A percentile compares a stretch with the other conserved stretches of the same genome.
These are phyloP conservation scores for Flaveria sonorensis DNA, from an alignment of 129 eudicot genomes.

Conservation along the genomic window DNA sequence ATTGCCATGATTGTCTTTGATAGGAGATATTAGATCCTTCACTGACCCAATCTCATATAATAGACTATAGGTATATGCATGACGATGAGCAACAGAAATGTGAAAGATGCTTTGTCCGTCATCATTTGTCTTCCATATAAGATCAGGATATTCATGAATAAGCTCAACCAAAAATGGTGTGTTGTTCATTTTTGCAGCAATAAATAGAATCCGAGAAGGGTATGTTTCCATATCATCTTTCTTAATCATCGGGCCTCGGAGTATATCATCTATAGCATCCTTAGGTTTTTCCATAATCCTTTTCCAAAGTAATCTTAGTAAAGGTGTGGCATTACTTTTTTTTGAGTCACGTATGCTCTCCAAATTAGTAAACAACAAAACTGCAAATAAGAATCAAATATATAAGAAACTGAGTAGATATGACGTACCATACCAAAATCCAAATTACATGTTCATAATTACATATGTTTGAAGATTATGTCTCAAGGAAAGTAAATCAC, in stretches of 20 bases:
- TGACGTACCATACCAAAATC: not conserved
- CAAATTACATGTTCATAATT: not conserved
- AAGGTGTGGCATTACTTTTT: constrained; percentile 1
- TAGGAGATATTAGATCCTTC: constrained; percentile 13
- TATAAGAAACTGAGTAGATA: not conserved
- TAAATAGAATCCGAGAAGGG: constrained; percentile 20
- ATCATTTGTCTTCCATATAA: constrained; percentile 31
- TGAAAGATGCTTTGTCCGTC: constrained; percentile 34
- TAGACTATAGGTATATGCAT: constrained; percentile 23
- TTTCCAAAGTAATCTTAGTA: constrained; percentile 14
- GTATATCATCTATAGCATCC: not conserved
- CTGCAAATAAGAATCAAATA: constrained; percentile 1
- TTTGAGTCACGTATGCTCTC: not conserved
- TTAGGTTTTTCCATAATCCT: not conserved
- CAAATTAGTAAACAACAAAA: not conserved
- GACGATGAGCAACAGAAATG: constrained; percentile 41
- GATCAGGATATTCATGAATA: constrained; percentile 28
- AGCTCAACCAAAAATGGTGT: constrained; percentile 29
- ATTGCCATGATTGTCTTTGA: constrained; percentile 19
- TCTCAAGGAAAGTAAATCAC: not conserved
- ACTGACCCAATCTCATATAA: constrained; percentile 35
- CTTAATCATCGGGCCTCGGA: constrained; percentile 16
- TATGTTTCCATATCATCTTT: not conserved
- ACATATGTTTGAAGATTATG: not conserved
- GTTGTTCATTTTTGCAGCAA: constrained; percentile 43